Percentiles rank a stretch among this genome's conserved stretches.
These are phyloP conservation scores for Asterochloris sp. DNA, from an alignment of 139 green algal genomes.

Conservation along the genomic window DNA sequence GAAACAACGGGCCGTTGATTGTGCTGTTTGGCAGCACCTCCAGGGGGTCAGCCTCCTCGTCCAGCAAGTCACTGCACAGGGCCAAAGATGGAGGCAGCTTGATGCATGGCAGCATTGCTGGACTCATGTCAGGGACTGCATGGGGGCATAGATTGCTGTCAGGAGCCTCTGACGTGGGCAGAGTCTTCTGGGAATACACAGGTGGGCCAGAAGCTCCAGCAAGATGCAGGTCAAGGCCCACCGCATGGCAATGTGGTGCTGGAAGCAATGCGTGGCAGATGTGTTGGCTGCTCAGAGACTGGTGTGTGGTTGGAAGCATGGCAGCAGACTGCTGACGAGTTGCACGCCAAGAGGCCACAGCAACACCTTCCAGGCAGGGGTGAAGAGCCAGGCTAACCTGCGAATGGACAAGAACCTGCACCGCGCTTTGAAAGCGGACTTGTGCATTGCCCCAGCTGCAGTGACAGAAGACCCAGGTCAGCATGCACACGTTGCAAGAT, in stretches of 20 bases:
- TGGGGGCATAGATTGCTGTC: neutral
- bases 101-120: neutral
- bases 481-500: neutral
- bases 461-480: neutral
- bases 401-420: neutral
- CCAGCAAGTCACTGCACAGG: slow-evolving; percentile 31
- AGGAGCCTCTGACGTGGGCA: neutral
- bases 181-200: neutral
- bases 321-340: too few species aligned
- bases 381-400: neutral
- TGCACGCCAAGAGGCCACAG: too few species aligned
- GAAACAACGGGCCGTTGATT: slow-evolving; percentile 25
- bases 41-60: slow-evolving; percentile 43
- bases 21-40: slow-evolving; percentile 39
- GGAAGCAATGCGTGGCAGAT: too few species aligned
- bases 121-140: neutral
- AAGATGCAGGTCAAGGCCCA: neutral
- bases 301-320: too few species aligned
- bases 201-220: neutral
- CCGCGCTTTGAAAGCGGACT: too few species aligned
- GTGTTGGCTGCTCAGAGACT: too few species aligned
- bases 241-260: neutral
- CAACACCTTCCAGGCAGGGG: neutral
- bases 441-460: too few species aligned
- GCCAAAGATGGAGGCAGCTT: neutral